A percentile compares a stretch with the other conserved stretches of the same genome.
phyloP scores from a whole-genome alignment of 2,329 filamentous ascomycete genomes.

The Myriosclerotinia duriaeana region DNA sequence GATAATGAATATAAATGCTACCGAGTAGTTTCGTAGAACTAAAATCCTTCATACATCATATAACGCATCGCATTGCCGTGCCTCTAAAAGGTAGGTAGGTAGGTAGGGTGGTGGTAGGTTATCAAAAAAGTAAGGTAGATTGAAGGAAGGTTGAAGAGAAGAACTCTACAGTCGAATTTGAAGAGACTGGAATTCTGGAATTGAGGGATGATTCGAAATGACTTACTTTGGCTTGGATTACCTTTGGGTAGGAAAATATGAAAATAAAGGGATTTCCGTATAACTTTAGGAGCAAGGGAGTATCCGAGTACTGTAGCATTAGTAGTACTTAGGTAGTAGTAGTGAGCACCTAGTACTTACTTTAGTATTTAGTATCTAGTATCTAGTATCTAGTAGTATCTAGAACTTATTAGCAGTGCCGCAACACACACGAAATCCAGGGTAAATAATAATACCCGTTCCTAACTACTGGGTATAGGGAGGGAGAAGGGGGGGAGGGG shows the following conservation, averaged over 20 bases:
- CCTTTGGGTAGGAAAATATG: not conserved
- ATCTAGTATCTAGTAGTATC: too few relatives aligned
- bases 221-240: not conserved
- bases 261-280: conserved; percentile 4
- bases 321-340: too few relatives aligned
- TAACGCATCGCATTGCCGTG: not conserved
- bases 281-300: not conserved
- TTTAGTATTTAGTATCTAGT: too few relatives aligned
- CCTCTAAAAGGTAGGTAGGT: not conserved
- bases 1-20: not conserved
- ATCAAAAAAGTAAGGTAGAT: not conserved
- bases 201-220: conserved; percentile 11
- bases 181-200: not conserved
- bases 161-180: not conserved
- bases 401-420: too few relatives aligned
- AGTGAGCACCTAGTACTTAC: too few relatives aligned
- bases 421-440: not conserved
- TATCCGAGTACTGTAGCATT: too few relatives aligned
- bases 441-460: not conserved
- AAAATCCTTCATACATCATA: not conserved
- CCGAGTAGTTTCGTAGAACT: not conserved
- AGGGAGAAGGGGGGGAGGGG: too few relatives aligned
- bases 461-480: too few relatives aligned
- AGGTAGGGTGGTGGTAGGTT: not conserved
- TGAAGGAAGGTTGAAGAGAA: not conserved